Evolutionary conservation across 148 eudicot genomes (phyloP), one percentile per base, ranked within the genome.

Genomic region (Mesembryanthemum crystallinum): DNA sequence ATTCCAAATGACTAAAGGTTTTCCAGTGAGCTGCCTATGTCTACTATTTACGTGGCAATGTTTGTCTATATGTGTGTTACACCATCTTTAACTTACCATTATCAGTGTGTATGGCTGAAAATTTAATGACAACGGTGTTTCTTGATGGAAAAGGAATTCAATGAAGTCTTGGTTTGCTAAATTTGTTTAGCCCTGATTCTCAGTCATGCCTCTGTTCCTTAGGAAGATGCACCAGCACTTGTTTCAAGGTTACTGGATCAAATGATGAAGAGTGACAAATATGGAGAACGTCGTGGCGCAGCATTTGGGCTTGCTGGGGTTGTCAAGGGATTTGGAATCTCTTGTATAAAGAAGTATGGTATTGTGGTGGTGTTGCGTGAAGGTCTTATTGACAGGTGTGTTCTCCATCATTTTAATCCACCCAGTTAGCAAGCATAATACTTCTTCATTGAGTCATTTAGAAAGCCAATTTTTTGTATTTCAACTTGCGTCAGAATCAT

Each of bases 251-350:
- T 95, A 60, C 79, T 95, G 80, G 81, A 79, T 86, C 91, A 89
- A 80, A 83, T 95, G 89, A 90, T 95, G 98, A 95, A 92, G 85
- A 92, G 96, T 84, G 97, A 95, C 59, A 95, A 88, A 82, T 95
- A 90, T 76, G 98, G 97, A 67, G 98, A 95, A 78, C 98, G 98
- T 20, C 98, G 98, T 76, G 98, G 98, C 73, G 98, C 98, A 29
- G 98, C 98, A 27, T 95, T 95, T 85, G 98, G 98, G 69, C 91
- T 92, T 12, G 97, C 98, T 76, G 98, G 98, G 39, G 86, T 82
- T 71, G 96, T 88, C 8, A 90, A 89, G 84, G 98, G 98, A 37
- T 91, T 92, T 69, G 84, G 96, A 45, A 88, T 95, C 71, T 82
- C 92, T 42, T 88, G 79, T 83, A 79, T 95, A 82, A 95, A 95